Base-by-base conservation (phyloP, 1,284 basidiomycete species). In the Chiua sp. region DNA sequence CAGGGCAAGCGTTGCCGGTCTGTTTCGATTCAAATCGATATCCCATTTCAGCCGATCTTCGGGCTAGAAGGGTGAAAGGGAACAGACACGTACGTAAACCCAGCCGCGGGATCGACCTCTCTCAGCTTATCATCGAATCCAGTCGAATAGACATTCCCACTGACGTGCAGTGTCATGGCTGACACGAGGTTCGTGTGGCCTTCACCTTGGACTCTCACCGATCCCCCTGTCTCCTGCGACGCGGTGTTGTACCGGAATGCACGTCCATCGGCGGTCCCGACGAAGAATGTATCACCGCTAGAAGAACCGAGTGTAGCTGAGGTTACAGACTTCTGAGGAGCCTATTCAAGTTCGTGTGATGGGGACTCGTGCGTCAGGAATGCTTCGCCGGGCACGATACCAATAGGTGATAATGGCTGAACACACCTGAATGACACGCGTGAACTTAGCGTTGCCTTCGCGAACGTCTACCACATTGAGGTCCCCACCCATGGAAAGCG, bases 261-360 rank as follows among this genome's bases (percentile, higher is more conserved):
- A 10, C 91, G 85, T 1, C 96, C 96, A 66, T 96, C 93, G 23
- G 93, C 92, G 1, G 91, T 89, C 16, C 94, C 94, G 0, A 87
- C 84, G 62, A 94, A 79, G 80, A 97, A 94, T 0, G 93, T 94
- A n/a, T 47, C 23, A 70, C 33, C 50, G 0, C 57, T 74, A 22
- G 78, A 73, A 6, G 77, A 72, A 0, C 77, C 67, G 3, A 87
- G 70, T 0, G 85, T 75, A 12, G 87, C 82, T 0, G 91, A 82
- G 0, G 91, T 96, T 67, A 97, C 83, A 3, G 91, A 78, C 73
- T 90, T 94, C 76, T 93, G 92, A 10, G 93, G 87, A 7, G 87
- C 93, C 90, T 93, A 55, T 42, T 20, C 26, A 26, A 26, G 26
- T 26, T 26, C 48, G 53, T 39, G 22, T 51, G 35, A 46, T 35